Conservation (phyloP, 164 flowering plant species). For the Platanus orientalis region DNA sequence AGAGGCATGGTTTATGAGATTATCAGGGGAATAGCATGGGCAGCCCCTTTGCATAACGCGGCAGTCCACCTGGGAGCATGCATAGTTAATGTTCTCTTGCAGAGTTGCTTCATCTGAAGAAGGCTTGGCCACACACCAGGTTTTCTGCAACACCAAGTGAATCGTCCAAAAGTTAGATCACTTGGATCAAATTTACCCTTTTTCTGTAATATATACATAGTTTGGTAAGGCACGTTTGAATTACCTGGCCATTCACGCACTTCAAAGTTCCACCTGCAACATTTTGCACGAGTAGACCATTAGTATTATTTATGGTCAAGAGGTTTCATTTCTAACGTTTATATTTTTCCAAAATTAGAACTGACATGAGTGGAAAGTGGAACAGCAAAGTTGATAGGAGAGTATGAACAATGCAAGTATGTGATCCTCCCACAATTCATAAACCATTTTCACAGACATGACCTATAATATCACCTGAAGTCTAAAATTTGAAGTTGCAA, state of each 20-base stretch:
- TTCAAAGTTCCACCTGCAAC: slow-evolving; percentile 24
- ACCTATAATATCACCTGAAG: too few species aligned
- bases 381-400: too few species aligned
- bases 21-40: slow-evolving; percentile 57
- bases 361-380: too few species aligned
- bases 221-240: not conserved
- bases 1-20: slow-evolving; percentile 73
- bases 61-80: slow-evolving; percentile 70
- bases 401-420: too few species aligned
- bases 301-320: not conserved
- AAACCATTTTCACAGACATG: too few species aligned
- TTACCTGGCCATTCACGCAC: slow-evolving; percentile 32
- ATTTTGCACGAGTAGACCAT: not conserved
- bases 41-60: slow-evolving; percentile 37
- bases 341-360: too few species aligned
- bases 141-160: slow-evolving; percentile 41
- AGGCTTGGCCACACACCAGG: slow-evolving; percentile 92
- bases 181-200: not conserved
- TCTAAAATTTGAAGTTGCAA: not conserved
- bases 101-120: slow-evolving; percentile 50
- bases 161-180: not conserved
- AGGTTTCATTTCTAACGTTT: too few species aligned
- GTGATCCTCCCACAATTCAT: too few species aligned
- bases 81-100: slow-evolving; percentile 49
- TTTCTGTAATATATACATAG: not conserved